Percentiles rank a stretch among this genome's conserved stretches.
These are phyloP conservation scores for Endocladia muricata DNA, from an alignment of 31 red algal species.

Conservation along the genomic window DNA sequence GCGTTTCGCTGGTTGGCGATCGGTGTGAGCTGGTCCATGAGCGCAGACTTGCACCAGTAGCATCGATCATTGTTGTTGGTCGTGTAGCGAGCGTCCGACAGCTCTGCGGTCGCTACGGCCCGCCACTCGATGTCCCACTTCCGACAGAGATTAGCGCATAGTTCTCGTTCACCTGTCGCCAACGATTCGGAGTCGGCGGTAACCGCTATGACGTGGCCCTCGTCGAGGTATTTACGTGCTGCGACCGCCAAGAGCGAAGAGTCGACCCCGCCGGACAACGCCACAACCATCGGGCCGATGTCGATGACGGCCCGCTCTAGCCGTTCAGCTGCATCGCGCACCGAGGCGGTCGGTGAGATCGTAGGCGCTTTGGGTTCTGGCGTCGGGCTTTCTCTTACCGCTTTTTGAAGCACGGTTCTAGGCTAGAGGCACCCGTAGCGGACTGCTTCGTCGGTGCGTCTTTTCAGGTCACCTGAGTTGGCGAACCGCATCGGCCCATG, in stretches of 20 bases:
- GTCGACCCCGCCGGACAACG: neutral
- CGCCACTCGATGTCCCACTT: neutral
- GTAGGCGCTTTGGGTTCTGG: too few species aligned
- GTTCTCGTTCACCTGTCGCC: neutral
- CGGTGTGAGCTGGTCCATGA: neutral
- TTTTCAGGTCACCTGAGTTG: too few species aligned
- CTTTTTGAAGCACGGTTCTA: too few species aligned
- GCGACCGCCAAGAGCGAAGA: neutral
- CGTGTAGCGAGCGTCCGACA: neutral
- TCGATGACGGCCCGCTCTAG: too few species aligned
- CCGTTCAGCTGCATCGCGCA: too few species aligned
- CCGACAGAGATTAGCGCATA: neutral
- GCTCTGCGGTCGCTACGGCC: neutral
- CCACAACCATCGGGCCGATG: too few species aligned
- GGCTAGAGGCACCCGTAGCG: too few species aligned
- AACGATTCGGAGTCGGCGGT: neutral
- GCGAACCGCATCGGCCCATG: too few species aligned
- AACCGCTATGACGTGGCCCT: neutral
- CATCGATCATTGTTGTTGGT: constrained; percentile 1
- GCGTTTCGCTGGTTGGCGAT: neutral
- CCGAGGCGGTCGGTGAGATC: too few species aligned
- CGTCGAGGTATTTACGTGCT: neutral
- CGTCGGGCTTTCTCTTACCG: too few species aligned
- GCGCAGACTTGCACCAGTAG: neutral
- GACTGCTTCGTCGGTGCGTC: too few species aligned